These are phyloP conservation scores for Coniosporium apollinis DNA, from an alignment of 495 filamentous ascomycete species.

Conservation along the genomic window DNA sequence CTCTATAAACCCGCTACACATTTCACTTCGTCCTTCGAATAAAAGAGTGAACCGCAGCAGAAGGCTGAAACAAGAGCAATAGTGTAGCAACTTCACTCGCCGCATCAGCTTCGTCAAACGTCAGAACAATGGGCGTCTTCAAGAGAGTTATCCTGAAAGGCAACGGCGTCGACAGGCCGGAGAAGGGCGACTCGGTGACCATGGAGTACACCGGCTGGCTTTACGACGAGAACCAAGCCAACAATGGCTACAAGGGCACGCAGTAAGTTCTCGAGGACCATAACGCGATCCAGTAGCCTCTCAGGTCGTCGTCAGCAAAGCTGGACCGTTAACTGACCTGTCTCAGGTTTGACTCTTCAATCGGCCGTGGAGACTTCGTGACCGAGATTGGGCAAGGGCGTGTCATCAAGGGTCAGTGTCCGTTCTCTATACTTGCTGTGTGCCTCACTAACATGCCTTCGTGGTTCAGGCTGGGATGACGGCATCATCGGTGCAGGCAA, in stretches of 20 bases:
- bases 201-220: conserved; percentile 78
- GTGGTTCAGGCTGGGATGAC: conserved; percentile 68
- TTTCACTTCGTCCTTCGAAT: too few species aligned
- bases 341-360: conserved; percentile 64
- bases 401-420: conserved; percentile 56
- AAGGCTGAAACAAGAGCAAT: too few species aligned
- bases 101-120: neutral
- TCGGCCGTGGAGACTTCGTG: conserved; percentile 44
- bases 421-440: neutral
- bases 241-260: conserved; percentile 31
- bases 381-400: conserved; percentile 54
- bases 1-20: too few species aligned
- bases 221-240: conserved; percentile 33
- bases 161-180: conserved; percentile 38
- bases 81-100: too few species aligned
- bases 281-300: neutral
- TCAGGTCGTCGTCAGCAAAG: neutral
- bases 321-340: conserved; percentile 2
- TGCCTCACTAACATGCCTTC: too few species aligned
- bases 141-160: conserved; percentile 30
- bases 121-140: conserved; percentile 42
- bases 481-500: conserved; percentile 37
- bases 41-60: too few species aligned
- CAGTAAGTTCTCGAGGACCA: conserved; percentile 24
- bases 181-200: conserved; percentile 45